Evolutionary conservation across 257 asterid species (phyloP).

Genomic region (Ocimum tenuiflorum): DNA sequence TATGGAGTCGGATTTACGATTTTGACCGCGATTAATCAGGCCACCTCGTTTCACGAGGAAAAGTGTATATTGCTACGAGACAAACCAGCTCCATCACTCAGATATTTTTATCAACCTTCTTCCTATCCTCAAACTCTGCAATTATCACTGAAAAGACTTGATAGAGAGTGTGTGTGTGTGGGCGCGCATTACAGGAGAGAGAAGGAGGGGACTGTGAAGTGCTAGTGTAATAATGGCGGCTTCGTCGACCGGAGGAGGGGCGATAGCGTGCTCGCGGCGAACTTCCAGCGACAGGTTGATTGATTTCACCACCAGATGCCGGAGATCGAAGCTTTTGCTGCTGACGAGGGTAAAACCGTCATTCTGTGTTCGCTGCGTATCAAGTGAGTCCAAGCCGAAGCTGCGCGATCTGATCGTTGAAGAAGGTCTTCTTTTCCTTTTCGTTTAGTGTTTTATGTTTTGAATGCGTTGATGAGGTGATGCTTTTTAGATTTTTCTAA

Average conservation of each 20-base stretch:
- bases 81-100: constrained; percentile 15
- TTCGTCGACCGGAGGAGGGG: constrained; percentile 28
- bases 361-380: constrained; percentile 41
- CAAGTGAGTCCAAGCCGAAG: constrained; percentile 40
- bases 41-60: not conserved
- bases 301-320: constrained; percentile 33
- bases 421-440: constrained; percentile 21
- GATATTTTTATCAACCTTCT: not conserved
- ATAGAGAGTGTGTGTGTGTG: not conserved
- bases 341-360: constrained; percentile 32
- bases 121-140: not conserved
- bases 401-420: constrained; percentile 34
- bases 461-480: not conserved
- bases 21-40: not conserved
- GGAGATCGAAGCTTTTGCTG: constrained; percentile 33
- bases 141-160: not conserved
- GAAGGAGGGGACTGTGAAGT: not conserved
- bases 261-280: constrained; percentile 24
- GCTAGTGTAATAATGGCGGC: constrained; percentile 43
- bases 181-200: not conserved
- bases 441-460: not conserved
- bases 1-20: too few relatives aligned
- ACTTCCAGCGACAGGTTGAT: constrained; percentile 32
- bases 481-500: not conserved
- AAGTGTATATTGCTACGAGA: constrained; percentile 1